Percentiles rank a stretch among this genome's conserved stretches.
These are phyloP conservation scores for Aspergillus spinulosporus DNA, from an alignment of 2,329 filamentous ascomycete genomes.

Conservation along the genomic window DNA sequence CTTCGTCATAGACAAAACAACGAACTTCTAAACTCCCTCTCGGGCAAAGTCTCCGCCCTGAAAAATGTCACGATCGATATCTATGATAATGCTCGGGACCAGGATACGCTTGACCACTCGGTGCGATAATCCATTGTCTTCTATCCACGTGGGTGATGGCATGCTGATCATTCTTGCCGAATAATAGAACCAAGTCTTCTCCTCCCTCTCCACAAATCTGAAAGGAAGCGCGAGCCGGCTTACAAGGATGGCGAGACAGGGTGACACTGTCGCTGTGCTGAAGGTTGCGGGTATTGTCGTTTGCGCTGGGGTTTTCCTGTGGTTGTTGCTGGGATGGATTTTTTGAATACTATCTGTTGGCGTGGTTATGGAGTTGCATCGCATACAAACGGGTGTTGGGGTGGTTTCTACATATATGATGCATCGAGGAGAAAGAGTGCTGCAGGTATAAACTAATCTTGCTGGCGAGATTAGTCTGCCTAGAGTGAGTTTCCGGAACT, in stretches of 20 bases:
- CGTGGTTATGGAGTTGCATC: no score
- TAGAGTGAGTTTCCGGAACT: no score
- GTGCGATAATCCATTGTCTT: conserved; percentile 52
- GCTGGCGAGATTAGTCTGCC: not conserved
- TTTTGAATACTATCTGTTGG: conserved; percentile 40
- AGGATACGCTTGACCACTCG: conserved; percentile 83
- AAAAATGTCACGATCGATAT: conserved; percentile 96
- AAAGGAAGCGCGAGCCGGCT: conserved; percentile 81
- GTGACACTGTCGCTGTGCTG: conserved; percentile 86
- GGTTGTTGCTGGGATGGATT: conserved; percentile 67
- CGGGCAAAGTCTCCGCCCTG: conserved; percentile 84
- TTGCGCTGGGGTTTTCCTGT: conserved; percentile 70
- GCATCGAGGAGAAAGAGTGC: no score
- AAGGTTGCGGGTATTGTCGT: conserved; percentile 85
- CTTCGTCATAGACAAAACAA: conserved; percentile 75
- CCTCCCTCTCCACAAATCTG: conserved; percentile 76
- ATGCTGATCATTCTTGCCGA: not conserved
- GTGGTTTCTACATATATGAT: no score
- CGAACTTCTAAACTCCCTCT: conserved; percentile 85
- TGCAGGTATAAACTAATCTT: not conserved
- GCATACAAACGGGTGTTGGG: no score
- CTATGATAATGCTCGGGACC: conserved; percentile 89
- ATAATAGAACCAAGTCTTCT: conserved; percentile 80
- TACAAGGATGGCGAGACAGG: conserved; percentile 84
- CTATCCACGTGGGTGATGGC: no score